These are phyloP conservation scores for Chytriomyces sp. DNA, from an alignment of 192 early-diverging fungal genomes.

Conservation along the genomic window DNA sequence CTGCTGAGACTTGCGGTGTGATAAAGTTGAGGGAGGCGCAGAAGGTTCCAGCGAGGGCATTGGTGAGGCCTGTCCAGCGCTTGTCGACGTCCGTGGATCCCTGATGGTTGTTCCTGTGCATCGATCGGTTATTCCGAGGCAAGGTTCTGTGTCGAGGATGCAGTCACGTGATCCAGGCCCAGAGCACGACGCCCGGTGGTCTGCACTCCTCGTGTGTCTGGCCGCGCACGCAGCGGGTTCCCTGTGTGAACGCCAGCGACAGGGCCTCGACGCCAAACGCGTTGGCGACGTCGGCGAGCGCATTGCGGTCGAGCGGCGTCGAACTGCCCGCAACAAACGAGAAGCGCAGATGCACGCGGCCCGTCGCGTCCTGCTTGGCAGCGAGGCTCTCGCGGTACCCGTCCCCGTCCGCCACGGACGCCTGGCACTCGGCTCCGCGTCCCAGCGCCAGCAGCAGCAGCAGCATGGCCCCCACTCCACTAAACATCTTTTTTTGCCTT, in stretches of 20 bases:
- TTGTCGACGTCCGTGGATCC: slow-evolving; percentile 59
- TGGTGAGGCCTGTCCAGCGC: slow-evolving; percentile 85
- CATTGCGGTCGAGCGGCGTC: too few species aligned
- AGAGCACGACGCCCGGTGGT: slow-evolving; percentile 71
- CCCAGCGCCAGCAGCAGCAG: too few species aligned
- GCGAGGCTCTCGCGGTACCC: too few species aligned
- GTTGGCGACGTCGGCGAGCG: slow-evolving; percentile 65
- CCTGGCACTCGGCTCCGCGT: too few species aligned
- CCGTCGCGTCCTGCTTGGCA: too few species aligned
- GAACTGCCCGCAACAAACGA: too few species aligned
- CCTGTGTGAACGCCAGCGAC: slow-evolving; percentile 88
- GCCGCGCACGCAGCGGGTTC: slow-evolving; percentile 76
- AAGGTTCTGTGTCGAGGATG: background rate
- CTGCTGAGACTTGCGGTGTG: slow-evolving; percentile 71
- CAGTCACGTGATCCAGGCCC: slow-evolving; percentile 37
- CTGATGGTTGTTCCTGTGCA: background rate
- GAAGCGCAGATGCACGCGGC: too few species aligned
- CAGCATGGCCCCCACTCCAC: too few species aligned
- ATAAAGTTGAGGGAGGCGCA: slow-evolving; percentile 97
- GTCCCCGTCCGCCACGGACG: too few species aligned
- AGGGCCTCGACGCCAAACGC: slow-evolving; percentile 76
- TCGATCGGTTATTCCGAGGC: background rate
- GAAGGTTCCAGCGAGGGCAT: slow-evolving; percentile 90
- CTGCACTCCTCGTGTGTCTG: slow-evolving; percentile 59
- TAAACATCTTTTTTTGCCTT: too few species aligned